Conservation (phyloP, 139 green algal genomes). For the Asterochloris sp. region DNA sequence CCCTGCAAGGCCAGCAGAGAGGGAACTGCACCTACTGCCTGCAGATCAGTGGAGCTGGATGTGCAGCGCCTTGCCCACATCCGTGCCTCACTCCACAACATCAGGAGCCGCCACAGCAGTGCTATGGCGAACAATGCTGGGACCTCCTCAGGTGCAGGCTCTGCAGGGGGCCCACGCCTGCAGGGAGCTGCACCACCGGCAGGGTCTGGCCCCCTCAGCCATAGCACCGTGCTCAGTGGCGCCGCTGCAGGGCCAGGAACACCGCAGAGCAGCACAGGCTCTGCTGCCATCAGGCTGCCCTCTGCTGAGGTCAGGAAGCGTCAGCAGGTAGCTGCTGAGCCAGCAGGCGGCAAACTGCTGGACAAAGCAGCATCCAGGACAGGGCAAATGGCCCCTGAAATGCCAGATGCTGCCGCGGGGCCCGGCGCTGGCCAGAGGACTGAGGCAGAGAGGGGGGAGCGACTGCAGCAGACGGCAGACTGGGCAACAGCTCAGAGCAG, state of each 20-base stretch:
- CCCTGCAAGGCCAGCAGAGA: too few relatives aligned
- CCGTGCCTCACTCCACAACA: slow-evolving; percentile 5
- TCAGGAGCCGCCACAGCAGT: neutral
- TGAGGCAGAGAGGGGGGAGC: neutral
- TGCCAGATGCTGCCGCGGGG: too few relatives aligned
- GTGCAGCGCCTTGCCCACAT: slow-evolving; percentile 13
- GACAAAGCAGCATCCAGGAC: too few relatives aligned
- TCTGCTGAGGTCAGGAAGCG: too few relatives aligned
- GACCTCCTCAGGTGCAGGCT: too few relatives aligned
- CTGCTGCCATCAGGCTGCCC: too few relatives aligned
- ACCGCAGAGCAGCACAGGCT: too few relatives aligned
- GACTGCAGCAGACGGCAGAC: neutral
- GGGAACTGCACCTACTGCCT: neutral
- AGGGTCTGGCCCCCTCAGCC: neutral
- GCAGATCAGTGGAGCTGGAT: slow-evolving; percentile 4
- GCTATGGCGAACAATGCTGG: too few relatives aligned
- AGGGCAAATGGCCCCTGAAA: too few relatives aligned
- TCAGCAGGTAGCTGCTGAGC: too few relatives aligned
- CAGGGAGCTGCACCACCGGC: neutral
- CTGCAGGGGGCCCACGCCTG: too few relatives aligned
- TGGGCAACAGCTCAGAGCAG: neutral
- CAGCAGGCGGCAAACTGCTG: too few relatives aligned
- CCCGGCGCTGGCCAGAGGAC: neutral
- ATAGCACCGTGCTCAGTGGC: neutral
- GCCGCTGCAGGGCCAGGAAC: neutral